Percentiles rank a stretch among this genome's conserved stretches.
Conservation (phyloP, 2,329 filamentous ascomycete genomes). For the Conoideocrella luteorostrata region DNA sequence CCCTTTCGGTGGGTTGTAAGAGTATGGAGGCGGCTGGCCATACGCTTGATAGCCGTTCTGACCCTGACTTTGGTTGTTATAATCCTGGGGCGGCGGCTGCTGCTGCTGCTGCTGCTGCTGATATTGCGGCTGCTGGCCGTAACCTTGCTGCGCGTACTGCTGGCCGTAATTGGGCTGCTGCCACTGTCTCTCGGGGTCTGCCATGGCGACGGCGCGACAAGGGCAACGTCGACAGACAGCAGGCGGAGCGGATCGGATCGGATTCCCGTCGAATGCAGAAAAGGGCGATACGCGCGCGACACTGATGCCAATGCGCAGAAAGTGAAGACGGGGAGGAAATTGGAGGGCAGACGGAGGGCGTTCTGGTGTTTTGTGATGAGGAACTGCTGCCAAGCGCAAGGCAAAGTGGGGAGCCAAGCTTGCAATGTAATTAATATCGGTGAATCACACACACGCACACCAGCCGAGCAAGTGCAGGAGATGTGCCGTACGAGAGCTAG, state of each 20-base stretch:
- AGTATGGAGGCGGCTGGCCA: conserved; percentile 24
- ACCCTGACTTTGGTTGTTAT: conserved; percentile 14
- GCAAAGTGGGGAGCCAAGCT: background rate
- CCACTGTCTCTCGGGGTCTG: conserved; percentile 1
- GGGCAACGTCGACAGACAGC: no score
- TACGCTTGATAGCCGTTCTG: conserved; percentile 20
- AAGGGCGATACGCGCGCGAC: no score
- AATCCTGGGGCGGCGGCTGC: conserved; percentile 12
- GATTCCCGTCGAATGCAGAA: no score
- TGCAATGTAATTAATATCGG: background rate
- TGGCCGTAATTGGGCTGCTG: conserved; percentile 3
- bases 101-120: conserved; percentile 10
- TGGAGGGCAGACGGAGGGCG: background rate
- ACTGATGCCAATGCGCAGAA: no score
- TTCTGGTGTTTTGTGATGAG: background rate
- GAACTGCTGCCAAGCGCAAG: background rate
- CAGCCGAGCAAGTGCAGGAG: background rate
- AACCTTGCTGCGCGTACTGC: conserved; percentile 12
- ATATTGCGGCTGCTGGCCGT: conserved; percentile 13
- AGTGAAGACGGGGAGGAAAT: no score
- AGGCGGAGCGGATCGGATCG: no score
- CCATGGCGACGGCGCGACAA: no score
- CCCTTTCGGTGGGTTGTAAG: conserved; percentile 30
- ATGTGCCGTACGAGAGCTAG: no score
- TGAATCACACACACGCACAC: background rate